phyloP scores from a whole-genome alignment of 177 flowering plant species.

The Telopea speciosissima region DNA sequence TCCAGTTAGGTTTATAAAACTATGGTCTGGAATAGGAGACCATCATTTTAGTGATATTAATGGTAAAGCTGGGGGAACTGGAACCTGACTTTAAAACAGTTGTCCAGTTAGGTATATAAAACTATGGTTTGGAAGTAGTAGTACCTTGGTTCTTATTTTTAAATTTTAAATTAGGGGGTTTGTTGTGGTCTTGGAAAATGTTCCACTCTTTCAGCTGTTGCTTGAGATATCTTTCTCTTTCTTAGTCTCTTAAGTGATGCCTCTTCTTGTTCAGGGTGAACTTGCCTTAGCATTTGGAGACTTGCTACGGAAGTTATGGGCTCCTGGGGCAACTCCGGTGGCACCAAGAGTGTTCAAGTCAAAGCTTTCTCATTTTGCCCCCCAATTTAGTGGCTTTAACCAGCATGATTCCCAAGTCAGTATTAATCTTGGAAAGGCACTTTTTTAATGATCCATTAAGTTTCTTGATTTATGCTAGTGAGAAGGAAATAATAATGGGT shows the following conservation, averaged over 20 bases:
- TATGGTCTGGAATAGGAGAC: neutral
- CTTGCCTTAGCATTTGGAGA: conserved; percentile 79
- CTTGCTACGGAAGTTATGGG: conserved; percentile 61
- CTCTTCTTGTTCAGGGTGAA: conserved; percentile 46
- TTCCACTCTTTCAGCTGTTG: neutral
- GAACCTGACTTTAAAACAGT: too few species aligned
- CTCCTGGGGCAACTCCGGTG: conserved; percentile 59
- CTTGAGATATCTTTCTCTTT: neutral
- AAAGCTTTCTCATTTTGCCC: conserved; percentile 74
- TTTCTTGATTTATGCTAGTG: neutral
- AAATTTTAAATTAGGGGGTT: neutral
- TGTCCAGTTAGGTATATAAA: neutral
- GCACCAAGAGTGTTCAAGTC: conserved; percentile 59
- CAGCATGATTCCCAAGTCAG: conserved; percentile 86
- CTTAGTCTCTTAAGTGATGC: neutral
- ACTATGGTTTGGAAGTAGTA: neutral
- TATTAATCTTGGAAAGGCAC: neutral
- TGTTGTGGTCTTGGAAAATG: neutral
- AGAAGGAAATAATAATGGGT: neutral
- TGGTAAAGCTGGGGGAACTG: too few species aligned
- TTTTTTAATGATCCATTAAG: neutral
- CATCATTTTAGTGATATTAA: too few species aligned
- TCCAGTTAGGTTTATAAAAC: neutral
- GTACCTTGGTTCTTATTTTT: neutral
- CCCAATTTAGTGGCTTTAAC: conserved; percentile 73